phyloP scores from a whole-genome alignment of 148 eudicot species.

The Rhododendron ovatum region DNA sequence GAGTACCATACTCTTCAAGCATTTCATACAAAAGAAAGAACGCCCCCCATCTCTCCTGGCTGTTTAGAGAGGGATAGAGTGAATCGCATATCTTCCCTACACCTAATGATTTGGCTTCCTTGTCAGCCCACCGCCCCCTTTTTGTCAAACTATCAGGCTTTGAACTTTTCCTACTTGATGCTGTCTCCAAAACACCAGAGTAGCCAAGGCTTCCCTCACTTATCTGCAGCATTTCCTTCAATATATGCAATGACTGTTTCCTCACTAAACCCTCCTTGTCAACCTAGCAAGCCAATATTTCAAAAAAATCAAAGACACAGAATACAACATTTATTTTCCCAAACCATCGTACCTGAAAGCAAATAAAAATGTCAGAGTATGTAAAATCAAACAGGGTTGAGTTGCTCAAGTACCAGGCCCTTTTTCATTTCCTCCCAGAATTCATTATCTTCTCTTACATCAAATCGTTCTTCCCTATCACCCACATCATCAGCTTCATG shows the following conservation, averaged over 20 bases:
- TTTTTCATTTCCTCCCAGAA: conserved; percentile 86
- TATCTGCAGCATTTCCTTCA: conserved; percentile 48
- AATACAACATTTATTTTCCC: not conserved
- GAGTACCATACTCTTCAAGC: conserved; percentile 99
- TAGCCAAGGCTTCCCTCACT: conserved; percentile 32
- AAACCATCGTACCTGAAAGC: not conserved
- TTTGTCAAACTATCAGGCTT: conserved; percentile 49
- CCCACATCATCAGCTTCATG: conserved; percentile 27
- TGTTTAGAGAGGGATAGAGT: conserved; percentile 28
- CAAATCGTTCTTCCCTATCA: conserved; percentile 51
- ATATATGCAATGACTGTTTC: conserved; percentile 78
- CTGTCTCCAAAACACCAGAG: conserved; percentile 39
- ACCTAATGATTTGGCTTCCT: conserved; percentile 90
- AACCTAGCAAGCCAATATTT: conserved; percentile 33
- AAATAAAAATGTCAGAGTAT: not conserved
- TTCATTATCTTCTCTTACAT: conserved; percentile 60
- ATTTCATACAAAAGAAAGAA: conserved; percentile 92
- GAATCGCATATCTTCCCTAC: conserved; percentile 47
- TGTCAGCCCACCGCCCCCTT: conserved; percentile 79
- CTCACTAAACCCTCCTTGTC: conserved; percentile 75
- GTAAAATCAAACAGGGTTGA: not conserved
- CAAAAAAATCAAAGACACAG: not conserved
- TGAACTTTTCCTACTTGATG: conserved; percentile 32
- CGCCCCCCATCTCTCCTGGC: conserved; percentile 73
- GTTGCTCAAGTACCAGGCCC: conserved; percentile 70